Percentiles rank a stretch among this genome's conserved stretches.
These are phyloP conservation scores for Lentithecium fluviatile DNA, from an alignment of 495 filamentous ascomycete genomes.

Conservation along the genomic window DNA sequence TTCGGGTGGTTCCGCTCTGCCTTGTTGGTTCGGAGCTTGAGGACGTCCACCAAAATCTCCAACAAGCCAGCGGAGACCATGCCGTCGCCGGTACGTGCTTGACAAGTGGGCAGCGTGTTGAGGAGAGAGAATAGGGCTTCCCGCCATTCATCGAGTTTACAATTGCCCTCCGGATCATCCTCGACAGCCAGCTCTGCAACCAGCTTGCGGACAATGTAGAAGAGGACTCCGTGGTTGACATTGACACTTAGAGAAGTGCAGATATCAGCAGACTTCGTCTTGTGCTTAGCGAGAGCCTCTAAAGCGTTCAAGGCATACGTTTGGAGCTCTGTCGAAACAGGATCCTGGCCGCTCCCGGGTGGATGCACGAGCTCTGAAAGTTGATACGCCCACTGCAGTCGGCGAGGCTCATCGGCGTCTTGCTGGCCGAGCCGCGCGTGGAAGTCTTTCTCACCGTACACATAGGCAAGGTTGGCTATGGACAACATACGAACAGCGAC, in stretches of 20 bases:
- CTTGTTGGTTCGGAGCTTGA: conserved; percentile 77
- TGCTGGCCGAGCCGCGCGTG: conserved; percentile 79
- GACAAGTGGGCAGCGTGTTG: conserved; percentile 69
- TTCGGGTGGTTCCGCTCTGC: conserved; percentile 79
- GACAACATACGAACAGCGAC: conserved; percentile 80
- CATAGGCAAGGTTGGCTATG: conserved; percentile 87
- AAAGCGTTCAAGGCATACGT: conserved; percentile 78
- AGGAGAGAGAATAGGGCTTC: conserved; percentile 80
- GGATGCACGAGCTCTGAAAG: conserved; percentile 85
- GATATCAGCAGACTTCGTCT: conserved; percentile 73
- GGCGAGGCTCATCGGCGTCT: conserved; percentile 86
- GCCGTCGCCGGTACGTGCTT: conserved; percentile 65
- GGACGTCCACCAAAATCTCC: conserved; percentile 83
- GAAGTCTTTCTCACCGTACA: conserved; percentile 75
- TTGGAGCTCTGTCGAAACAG: conserved; percentile 71
- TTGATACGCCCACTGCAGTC: conserved; percentile 87
- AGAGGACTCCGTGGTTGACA: conserved; percentile 93
- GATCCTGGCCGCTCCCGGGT: conserved; percentile 62
- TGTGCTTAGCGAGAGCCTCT: conserved; percentile 77
- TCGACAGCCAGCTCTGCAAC: conserved; percentile 69
- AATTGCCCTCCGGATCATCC: conserved; percentile 55
- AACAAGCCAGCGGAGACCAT: conserved; percentile 85
- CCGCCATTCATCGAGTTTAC: conserved; percentile 79
- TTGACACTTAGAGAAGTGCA: conserved; percentile 83
- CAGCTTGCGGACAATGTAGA: conserved; percentile 87